Evolutionary conservation across 352 stramenopile species (phyloP), one percentile per base, ranked within the genome.

Genomic region (Thraustochytrium sp.): DNA sequence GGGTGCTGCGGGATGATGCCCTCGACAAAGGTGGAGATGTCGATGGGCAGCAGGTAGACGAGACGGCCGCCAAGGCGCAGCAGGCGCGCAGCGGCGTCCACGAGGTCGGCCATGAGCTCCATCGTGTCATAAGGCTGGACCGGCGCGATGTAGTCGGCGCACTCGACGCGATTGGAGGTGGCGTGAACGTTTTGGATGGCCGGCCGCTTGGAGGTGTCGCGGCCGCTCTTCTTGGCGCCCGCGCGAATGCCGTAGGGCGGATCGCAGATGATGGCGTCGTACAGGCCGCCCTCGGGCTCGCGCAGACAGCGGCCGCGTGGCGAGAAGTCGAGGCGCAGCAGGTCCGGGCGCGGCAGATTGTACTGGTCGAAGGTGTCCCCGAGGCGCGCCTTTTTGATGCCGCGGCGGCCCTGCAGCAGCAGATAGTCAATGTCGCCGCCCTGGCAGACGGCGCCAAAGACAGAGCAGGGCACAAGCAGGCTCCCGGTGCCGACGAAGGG

Each of bases 341-440:
- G 90, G 85, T 99, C 96, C 40, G 97, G 96, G 61, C 91, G 87
- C 38, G 92, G 91, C 23, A 99, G 88, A 2, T 90, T 88, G 85
- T 97, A 98, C 85, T 98, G 91, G 64, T 89, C 88, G 63, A 97
- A 97, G 83, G 96, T 97, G n/a, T 88, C 92, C 3, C 87, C 82
- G 21, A 96, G 89, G 8, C 29, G 82, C 0, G 59, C 59, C 8
- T 72, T 26, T 31, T 95, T 95, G 46, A 91, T 90, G 26, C 90
- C 37, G 74, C 88, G 34, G 80, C 93, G 97, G 44, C 96, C 96
- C 72, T 96, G 88, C 2, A 99, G 87, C 54, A 98, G 93, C 23
- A 94, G 92, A 38, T 94, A 93, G 85, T 99, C 96, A 87, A 99
- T 99, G 87, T 99, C 96, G 8, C 93, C 97, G 40, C 96, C 96